Evolutionary conservation across 208 protist genomes (phyloP), one percentile per base, ranked within the genome.

Genomic region (Endotrypanum monterogeii): DNA sequence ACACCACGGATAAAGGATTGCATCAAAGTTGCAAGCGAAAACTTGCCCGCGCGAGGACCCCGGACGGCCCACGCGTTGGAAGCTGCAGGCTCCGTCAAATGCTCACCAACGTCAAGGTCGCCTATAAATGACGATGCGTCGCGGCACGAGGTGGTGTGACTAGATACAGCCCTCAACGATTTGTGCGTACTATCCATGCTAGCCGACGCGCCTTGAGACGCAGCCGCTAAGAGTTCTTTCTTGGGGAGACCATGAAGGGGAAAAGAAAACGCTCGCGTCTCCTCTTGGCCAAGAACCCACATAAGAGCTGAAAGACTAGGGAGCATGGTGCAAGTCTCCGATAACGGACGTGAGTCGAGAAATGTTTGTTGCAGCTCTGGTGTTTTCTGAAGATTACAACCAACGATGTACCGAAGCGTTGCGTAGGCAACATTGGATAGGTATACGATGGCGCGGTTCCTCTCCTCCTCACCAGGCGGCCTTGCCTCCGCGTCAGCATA

Each of bases 401-500:
- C 92, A 1, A 96, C 80, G 32, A 94, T 72, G 73, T 96, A 96
- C 30, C 89, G 92, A 35, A 95, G 66, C 50, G 83, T 91, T 23
- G 84, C 73, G 74, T 93, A 91, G 16, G 90, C 86, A 1, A 83
- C 89, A 46, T 82, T 81, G 30, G 90, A 89, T 16, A 96, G 76
- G 70, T 89, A 94, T 12, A 73, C 58, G 50, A 90, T 57, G 5
- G 89, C 92, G 28, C 81, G 68, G 14, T 71, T 73, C 62, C 86
- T 89, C 72, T 96, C 92, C 67, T 96, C 89, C 69, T 90, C 83
- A 12, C 79, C 82, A 1, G 89, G 83, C 39, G 88, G 84, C 0
- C 92, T 88, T 3, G 92, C 85, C 60, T 93, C 83, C 4, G 79
- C 73, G 70, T 94, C 92, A 30, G 92, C 86, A 79, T 96, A 96